Conservation (phyloP, 352 stramenopile species). For the Lagenidium sp. region DNA sequence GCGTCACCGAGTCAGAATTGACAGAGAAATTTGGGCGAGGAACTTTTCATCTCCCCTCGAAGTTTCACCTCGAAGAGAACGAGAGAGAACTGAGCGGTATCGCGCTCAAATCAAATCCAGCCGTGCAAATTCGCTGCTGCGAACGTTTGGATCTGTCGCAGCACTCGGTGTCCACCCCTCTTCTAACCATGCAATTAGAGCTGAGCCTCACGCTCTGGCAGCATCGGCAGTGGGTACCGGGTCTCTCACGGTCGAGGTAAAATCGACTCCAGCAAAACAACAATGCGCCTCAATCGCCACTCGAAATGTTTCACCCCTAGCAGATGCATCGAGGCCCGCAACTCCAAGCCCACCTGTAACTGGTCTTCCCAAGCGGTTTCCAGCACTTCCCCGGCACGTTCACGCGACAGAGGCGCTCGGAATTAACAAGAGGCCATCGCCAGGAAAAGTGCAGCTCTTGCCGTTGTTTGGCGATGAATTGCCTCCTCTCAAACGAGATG, state of each 20-base stretch:
- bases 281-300: background rate
- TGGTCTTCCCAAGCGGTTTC: no score
- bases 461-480: conserved; percentile 58
- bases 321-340: conserved; percentile 8
- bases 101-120: conserved; percentile 32
- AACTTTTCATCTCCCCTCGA: conserved; percentile 66
- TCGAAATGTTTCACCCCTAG: conserved; percentile 17
- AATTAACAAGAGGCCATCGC: conserved; percentile 3
- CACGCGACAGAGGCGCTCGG: conserved; percentile 9
- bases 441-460: conserved; percentile 44
- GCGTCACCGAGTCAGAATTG: conserved; percentile 51
- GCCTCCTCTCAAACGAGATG: conserved; percentile 46
- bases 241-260: no score
- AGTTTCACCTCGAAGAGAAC: conserved; percentile 34
- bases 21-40: conserved; percentile 54
- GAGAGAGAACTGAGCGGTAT: conserved; percentile 40
- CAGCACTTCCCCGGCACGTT: conserved; percentile 6
- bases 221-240: no score
- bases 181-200: no score
- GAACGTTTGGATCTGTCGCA: no score
- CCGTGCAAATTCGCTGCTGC: conserved; percentile 11
- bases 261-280: no score
- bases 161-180: no score
- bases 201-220: no score
- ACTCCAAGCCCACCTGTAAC: no score